phyloP scores from a whole-genome alignment of 495 filamentous ascomycete species.

The Podospora pseudopauciseta region DNA sequence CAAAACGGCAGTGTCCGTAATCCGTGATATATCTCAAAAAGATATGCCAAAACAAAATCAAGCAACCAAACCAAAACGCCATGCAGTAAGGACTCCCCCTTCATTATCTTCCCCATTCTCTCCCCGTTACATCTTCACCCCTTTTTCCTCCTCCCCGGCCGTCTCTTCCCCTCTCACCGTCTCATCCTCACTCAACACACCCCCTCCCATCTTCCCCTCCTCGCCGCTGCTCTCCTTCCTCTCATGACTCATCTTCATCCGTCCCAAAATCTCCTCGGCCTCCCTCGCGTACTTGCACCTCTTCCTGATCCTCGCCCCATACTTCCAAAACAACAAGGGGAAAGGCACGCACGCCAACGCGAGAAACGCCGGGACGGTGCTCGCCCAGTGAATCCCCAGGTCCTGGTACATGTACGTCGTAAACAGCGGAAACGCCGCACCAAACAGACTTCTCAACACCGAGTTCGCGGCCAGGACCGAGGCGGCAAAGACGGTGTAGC shows the following conservation, averaged over 20 bases:
- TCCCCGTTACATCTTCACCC: neutral
- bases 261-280: slow-evolving; percentile 50
- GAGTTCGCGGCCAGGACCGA: slow-evolving; percentile 76
- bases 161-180: slow-evolving; percentile 17
- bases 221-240: slow-evolving; percentile 9
- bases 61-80: too few species aligned
- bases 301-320: slow-evolving; percentile 61
- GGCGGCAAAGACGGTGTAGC: slow-evolving; percentile 77
- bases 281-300: slow-evolving; percentile 74
- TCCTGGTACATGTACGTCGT: slow-evolving; percentile 70
- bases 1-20: too few species aligned
- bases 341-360: slow-evolving; percentile 72
- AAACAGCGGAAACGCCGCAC: slow-evolving; percentile 83
- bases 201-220: slow-evolving; percentile 11
- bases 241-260: slow-evolving; percentile 19
- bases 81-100: too few species aligned
- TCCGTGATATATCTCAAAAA: too few species aligned
- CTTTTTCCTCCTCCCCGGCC: slow-evolving; percentile 14
- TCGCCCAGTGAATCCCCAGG: slow-evolving; percentile 80
- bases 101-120: neutral
- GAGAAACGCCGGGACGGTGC: slow-evolving; percentile 71
- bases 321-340: slow-evolving; percentile 77
- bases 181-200: slow-evolving; percentile 26
- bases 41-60: too few species aligned
- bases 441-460: slow-evolving; percentile 62